These are phyloP conservation scores for Aspergillus sp. DNA, from an alignment of 2,329 filamentous ascomycete genomes.

Conservation along the genomic window DNA sequence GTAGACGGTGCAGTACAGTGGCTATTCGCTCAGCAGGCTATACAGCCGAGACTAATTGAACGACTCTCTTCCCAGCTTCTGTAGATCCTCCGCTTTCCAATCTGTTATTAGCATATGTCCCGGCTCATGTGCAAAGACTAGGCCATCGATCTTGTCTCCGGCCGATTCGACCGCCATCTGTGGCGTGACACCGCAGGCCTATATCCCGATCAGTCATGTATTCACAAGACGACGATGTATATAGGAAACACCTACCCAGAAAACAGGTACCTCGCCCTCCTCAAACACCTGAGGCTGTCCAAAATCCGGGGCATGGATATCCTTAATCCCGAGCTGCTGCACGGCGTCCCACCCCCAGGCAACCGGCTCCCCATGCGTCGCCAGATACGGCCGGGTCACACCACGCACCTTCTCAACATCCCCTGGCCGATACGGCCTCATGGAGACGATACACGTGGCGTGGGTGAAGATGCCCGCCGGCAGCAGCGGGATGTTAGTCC, in stretches of 20 bases:
- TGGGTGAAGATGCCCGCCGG: slow-evolving; percentile 59
- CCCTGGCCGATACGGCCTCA: slow-evolving; percentile 56
- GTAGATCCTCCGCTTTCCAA: slow-evolving; percentile 42
- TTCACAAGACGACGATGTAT: slow-evolving; percentile 17
- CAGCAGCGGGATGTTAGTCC: slow-evolving; percentile 55
- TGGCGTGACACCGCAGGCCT: slow-evolving; percentile 67
- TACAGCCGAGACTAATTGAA: not conserved
- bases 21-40: no score
- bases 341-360: slow-evolving; percentile 64
- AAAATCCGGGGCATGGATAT: slow-evolving; percentile 57
- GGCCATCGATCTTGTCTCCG: slow-evolving; percentile 46
- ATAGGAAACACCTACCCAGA: slow-evolving; percentile 25
- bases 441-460: slow-evolving; percentile 60
- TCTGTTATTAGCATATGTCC: slow-evolving; percentile 64
- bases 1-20: no score
- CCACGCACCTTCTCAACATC: slow-evolving; percentile 55
- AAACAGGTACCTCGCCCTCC: slow-evolving; percentile 38
- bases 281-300: slow-evolving; percentile 49
- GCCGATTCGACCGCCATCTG: slow-evolving; percentile 63
- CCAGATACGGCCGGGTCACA: slow-evolving; percentile 55
- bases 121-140: slow-evolving; percentile 61
- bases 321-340: slow-evolving; percentile 52
- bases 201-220: slow-evolving; percentile 8
- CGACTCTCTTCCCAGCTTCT: slow-evolving; percentile 9
- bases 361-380: slow-evolving; percentile 64